Evolutionary conservation across 805 yeast genomes (phyloP), one percentile per base, ranked within the genome.

Genomic region (Teunomyces funiuensis): DNA sequence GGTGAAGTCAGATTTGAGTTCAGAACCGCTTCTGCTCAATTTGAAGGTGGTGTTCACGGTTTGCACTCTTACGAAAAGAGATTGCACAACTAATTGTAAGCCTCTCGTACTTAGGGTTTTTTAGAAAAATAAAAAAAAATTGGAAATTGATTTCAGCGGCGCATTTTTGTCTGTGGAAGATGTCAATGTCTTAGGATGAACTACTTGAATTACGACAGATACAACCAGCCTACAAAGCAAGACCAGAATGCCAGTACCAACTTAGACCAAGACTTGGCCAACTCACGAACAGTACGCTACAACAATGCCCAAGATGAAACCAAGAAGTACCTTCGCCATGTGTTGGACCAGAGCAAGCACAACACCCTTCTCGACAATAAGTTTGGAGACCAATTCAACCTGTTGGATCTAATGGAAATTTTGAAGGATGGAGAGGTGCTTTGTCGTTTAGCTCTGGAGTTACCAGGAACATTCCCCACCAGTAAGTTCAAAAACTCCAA

Each of bases 1-100:
- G 95, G 95, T 54, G 72, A 69, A 23, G 83, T 89, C 49, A 83
- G 99, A 74, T 93, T 93, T 63, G 99, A 93, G 76, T 83, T 85
- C 71, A 88, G 99, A 82, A 90, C 98, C 54, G 96, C 98, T 38
- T 87, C 97, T 61, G 97, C 99, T 51, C 99, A 93, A 79, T 77
- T 89, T 53, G 99, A 93, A 76, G 99, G 99, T 77, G 98, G 98
- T 70, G 91, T 93, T 49, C 86, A 88, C 72, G 90, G 95, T 63
- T 80, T 93, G 71, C 88, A 88, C 78, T 90, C 97, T 45, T 93
- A 87, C 66, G 99, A 93, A 75, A 93, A 93, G 82, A 88, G 96
- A 73, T 77, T 93, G 65, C 96, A 89, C 79, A 88, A 88, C 64
- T 88, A 79, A 60, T 27, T 15, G 16, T 27, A 31, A 19, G 9